These are phyloP conservation scores for Hypoxylon sp. DNA, from an alignment of 2,329 filamentous ascomycete species.

Conservation along the genomic window DNA sequence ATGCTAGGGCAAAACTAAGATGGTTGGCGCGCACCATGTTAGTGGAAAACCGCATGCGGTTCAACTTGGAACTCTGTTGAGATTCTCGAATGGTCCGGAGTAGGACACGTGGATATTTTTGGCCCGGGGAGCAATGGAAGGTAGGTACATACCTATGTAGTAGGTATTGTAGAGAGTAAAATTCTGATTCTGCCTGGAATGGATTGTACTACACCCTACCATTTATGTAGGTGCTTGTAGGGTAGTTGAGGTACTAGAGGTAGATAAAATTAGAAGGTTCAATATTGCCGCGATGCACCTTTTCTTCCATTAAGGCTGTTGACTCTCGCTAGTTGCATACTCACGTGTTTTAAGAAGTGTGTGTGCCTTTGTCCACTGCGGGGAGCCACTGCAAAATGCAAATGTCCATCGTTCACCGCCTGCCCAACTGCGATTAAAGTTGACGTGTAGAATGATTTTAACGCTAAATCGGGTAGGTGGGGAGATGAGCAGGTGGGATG, in stretches of 20 bases:
- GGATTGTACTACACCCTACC: neutral
- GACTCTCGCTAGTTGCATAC: neutral
- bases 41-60: conserved; percentile 9
- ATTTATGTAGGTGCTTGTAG: too few relatives aligned
- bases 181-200: neutral
- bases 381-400: conserved; percentile 11
- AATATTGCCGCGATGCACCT: conserved; percentile 1
- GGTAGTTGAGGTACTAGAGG: too few relatives aligned
- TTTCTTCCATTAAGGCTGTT: neutral
- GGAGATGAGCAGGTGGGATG: conserved; percentile 36
- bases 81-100: neutral
- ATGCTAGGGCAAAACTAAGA: conserved; percentile 2
- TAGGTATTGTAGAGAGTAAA: neutral
- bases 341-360: conserved; percentile 6
- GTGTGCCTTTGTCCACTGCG: conserved; percentile 2
- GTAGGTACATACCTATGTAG: neutral
- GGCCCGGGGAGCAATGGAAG: neutral
- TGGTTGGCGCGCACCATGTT: conserved; percentile 4
- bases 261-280: neutral
- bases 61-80: neutral
- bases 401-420: conserved; percentile 34
- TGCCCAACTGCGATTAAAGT: conserved; percentile 32
- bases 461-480: conserved; percentile 47
- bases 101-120: conserved; percentile 6
- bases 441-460: conserved; percentile 38